phyloP scores from a whole-genome alignment of 2,329 filamentous ascomycete species.

The Phoma sp. region DNA sequence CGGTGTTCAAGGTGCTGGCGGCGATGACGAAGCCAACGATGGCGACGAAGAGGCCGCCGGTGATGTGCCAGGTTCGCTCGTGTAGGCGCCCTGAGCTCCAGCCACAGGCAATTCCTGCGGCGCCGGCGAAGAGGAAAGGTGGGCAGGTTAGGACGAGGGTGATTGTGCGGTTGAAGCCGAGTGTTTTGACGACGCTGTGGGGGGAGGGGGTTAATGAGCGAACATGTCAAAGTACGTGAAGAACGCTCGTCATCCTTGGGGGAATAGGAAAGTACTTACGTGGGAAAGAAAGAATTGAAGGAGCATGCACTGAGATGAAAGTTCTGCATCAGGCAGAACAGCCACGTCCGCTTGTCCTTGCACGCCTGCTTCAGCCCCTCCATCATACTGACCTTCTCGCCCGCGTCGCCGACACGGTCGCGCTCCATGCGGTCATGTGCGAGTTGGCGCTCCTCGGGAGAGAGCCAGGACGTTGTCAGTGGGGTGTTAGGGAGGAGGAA shows the following conservation, averaged over 20 bases:
- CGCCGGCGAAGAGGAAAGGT: conserved; percentile 56
- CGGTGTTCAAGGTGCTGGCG: conserved; percentile 35
- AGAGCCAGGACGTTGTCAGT: conserved; percentile 54
- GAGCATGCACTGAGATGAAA: conserved; percentile 36
- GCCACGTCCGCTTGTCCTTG: conserved; percentile 35
- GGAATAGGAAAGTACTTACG: conserved; percentile 19
- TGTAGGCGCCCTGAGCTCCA: conserved; percentile 59
- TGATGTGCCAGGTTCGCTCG: conserved; percentile 60
- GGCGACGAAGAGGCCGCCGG: conserved; percentile 48
- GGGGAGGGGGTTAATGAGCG: no score
- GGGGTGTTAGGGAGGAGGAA: conserved; percentile 38
- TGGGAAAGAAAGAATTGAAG: conserved; percentile 44
- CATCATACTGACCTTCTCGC: conserved; percentile 31
- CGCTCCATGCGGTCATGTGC: conserved; percentile 47
- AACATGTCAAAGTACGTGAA: no score
- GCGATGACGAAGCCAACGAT: conserved; percentile 52
- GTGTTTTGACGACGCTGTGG: conserved; percentile 41
- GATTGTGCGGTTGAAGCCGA: conserved; percentile 45
- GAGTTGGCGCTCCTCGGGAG: conserved; percentile 52
- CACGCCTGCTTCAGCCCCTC: conserved; percentile 38
- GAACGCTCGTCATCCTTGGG: no score
- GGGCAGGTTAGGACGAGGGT: conserved; percentile 52
- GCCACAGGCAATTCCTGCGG: conserved; percentile 54
- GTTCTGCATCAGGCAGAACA: conserved; percentile 44
- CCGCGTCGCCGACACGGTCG: conserved; percentile 57